Percentiles rank a stretch among this genome's conserved stretches.
These are phyloP conservation scores for Aspergillus melleus DNA, from an alignment of 2,329 filamentous ascomycete species.

Conservation along the genomic window DNA sequence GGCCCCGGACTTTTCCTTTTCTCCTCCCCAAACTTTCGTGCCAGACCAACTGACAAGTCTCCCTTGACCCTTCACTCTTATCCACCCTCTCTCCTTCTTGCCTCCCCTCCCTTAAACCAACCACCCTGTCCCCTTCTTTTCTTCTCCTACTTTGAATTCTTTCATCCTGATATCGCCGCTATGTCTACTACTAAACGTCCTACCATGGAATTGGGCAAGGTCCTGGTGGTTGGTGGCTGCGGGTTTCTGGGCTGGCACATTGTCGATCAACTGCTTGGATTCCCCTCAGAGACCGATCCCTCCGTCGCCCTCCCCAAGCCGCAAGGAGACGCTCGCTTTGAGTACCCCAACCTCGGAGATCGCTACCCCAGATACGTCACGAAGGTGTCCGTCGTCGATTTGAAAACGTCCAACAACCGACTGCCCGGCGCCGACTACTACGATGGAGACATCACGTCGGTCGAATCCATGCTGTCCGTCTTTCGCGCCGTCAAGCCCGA, in stretches of 20 bases:
- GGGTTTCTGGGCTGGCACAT: constrained; percentile 84
- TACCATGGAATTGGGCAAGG: constrained; percentile 59
- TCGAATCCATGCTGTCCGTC: constrained; percentile 59
- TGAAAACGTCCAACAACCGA: constrained; percentile 69
- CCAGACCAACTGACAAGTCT: neutral
- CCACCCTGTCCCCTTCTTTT: neutral
- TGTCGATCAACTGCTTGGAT: constrained; percentile 68
- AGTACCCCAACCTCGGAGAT: constrained; percentile 37
- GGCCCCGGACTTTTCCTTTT: neutral
- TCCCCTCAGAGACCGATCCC: constrained; percentile 50
- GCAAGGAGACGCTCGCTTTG: constrained; percentile 36
- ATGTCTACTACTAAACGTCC: constrained; percentile 34
- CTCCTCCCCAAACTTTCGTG: neutral
- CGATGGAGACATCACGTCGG: constrained; percentile 75
- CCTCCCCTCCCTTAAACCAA: constrained; percentile 1
- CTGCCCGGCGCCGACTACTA: constrained; percentile 64
- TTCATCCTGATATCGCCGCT: constrained; percentile 3
- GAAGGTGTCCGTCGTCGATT: constrained; percentile 69
- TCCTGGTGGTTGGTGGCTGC: constrained; percentile 79
- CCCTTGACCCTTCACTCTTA: neutral
- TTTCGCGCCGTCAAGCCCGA: constrained; percentile 70
- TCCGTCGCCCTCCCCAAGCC: constrained; percentile 39
- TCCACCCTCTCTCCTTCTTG: neutral
- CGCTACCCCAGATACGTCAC: constrained; percentile 47
- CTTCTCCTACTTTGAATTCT: neutral